Evolutionary conservation across 2,329 filamentous ascomycete species (phyloP).

Genomic region (Biscogniauxia sp.): DNA sequence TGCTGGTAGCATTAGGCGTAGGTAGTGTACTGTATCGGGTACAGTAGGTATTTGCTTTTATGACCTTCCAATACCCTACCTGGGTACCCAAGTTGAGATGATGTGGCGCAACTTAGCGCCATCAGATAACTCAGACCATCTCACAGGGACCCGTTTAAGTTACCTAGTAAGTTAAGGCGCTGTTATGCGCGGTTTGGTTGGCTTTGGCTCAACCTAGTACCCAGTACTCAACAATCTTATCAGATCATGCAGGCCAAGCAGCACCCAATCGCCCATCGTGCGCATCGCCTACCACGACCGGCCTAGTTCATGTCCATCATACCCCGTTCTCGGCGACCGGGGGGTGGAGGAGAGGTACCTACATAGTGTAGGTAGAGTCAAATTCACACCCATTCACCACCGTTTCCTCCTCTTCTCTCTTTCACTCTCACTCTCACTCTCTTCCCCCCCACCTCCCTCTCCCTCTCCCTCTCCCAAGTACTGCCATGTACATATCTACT

Average conservation of each 20-base stretch:
- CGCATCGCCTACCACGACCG: constrained; percentile 12
- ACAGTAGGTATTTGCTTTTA: no score
- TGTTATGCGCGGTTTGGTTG: no score
- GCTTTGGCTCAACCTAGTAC: no score
- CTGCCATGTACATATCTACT: not conserved
- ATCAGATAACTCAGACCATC: constrained; percentile 17
- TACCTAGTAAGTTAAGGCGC: no score
- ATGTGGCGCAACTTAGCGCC: constrained; percentile 12
- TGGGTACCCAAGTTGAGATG: no score
- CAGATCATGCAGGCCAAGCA: constrained; percentile 31
- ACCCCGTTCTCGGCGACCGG: constrained; percentile 22
- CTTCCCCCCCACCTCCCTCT: no score
- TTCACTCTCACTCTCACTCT: no score
- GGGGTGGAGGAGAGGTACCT: not conserved
- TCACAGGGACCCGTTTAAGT: not conserved
- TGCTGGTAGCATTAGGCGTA: no score
- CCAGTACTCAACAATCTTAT: constrained; percentile 30
- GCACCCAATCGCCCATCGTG: not conserved
- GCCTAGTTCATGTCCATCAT: constrained; percentile 11
- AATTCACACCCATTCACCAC: no score
- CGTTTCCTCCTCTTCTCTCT: not conserved
- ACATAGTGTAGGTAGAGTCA: no score
- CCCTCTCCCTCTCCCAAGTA: not conserved
- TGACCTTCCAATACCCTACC: no score
- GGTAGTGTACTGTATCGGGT: no score